These are phyloP conservation scores for Alternaria angustiovoidea DNA, from an alignment of 2,329 filamentous ascomycete genomes.

Conservation along the genomic window DNA sequence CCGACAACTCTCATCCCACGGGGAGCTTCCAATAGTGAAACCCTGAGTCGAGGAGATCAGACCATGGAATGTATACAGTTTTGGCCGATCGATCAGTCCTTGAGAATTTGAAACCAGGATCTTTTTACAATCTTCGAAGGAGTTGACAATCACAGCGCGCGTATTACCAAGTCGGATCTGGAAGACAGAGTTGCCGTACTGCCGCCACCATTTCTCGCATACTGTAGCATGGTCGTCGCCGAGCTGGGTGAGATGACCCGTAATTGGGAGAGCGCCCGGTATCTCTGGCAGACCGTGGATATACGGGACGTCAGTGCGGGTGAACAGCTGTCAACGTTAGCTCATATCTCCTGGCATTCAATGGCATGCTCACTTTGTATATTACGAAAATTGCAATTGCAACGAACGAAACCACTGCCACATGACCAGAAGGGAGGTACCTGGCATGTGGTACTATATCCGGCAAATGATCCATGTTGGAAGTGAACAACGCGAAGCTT, in stretches of 20 bases:
- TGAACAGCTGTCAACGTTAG: conserved; percentile 19
- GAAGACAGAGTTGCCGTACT: conserved; percentile 59
- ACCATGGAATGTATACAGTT: conserved; percentile 63
- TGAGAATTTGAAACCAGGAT: conserved; percentile 61
- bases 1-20: conserved; percentile 63
- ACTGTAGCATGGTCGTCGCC: conserved; percentile 63
- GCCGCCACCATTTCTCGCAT: conserved; percentile 61
- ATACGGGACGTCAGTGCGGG: conserved; percentile 58
- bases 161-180: conserved; percentile 64
- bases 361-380: conserved; percentile 8
- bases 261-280: conserved; percentile 59
- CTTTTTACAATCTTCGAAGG: conserved; percentile 61
- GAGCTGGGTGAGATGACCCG: conserved; percentile 60
- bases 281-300: conserved; percentile 61
- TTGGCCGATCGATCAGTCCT: conserved; percentile 61
- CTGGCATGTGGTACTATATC: conserved; percentile 4
- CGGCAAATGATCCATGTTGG: conserved; percentile 8
- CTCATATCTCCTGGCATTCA: neutral
- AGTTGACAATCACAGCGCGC: conserved; percentile 62
- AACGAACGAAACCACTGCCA: neutral
- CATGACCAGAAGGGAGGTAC: conserved; percentile 6
- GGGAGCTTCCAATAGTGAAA: conserved; percentile 63
- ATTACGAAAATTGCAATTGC: neutral
- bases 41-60: conserved; percentile 60
- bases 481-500: neutral